A percentile compares a stretch with the other conserved stretches of the same genome.
phyloP scores from a whole-genome alignment of 169 alveolate species.

The Eimeria necatrix region DNA sequence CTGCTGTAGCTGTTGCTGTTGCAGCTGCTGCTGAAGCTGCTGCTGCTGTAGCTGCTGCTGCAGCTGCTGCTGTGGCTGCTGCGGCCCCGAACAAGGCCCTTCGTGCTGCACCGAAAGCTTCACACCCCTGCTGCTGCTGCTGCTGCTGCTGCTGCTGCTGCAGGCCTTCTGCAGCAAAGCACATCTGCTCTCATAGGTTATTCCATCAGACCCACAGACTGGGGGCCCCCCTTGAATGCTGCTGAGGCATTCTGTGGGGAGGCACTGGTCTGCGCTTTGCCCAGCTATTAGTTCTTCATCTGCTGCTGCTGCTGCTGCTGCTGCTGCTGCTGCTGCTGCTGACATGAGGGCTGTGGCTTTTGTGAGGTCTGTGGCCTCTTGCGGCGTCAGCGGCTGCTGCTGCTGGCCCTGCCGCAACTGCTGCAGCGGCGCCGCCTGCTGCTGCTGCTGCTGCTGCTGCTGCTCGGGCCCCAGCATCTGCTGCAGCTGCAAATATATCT shows the following conservation, averaged over 20 bases:
- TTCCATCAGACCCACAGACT: slow-evolving; percentile 51
- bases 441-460: slow-evolving; percentile 68
- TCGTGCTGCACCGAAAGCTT: slow-evolving; percentile 37
- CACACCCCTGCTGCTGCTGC: slow-evolving; percentile 33
- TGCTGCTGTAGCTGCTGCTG: background rate
- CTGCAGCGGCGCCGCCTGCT: slow-evolving; percentile 51
- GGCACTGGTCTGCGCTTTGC: background rate
- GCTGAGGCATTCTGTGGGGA: slow-evolving; percentile 22
- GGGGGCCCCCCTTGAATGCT: slow-evolving; percentile 37
- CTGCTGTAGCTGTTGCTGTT: background rate
- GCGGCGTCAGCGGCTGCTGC: slow-evolving; percentile 26
- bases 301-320: slow-evolving; percentile 55
- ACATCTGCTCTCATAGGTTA: slow-evolving; percentile 56
- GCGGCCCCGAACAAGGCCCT: slow-evolving; percentile 45
- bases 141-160: slow-evolving; percentile 53
- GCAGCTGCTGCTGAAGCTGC: background rate
- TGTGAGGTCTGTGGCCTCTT: slow-evolving; percentile 64
- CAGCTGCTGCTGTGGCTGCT: background rate
- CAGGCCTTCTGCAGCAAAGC: slow-evolving; percentile 26
- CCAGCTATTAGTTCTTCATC: slow-evolving; percentile 33
- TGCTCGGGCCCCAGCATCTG: slow-evolving; percentile 64
- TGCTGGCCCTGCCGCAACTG: slow-evolving; percentile 13
- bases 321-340: slow-evolving; percentile 62
- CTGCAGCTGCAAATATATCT: slow-evolving; percentile 69
- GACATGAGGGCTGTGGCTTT: slow-evolving; percentile 55